phyloP scores from a whole-genome alignment of 2,329 filamentous ascomycete species.

The Paracoccidioides brasiliensis region DNA sequence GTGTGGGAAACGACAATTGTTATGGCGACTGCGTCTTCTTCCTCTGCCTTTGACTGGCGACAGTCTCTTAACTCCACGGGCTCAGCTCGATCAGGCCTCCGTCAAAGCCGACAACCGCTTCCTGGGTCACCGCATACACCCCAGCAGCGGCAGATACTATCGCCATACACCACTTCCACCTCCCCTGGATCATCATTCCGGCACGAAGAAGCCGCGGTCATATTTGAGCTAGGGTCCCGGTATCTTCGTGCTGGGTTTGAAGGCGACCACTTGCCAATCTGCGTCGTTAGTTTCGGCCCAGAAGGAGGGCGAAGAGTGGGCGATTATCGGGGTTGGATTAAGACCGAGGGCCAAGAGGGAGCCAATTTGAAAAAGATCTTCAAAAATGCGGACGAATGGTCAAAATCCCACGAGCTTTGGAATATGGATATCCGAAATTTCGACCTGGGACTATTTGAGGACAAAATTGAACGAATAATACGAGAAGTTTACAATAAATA shows the following conservation, averaged over 20 bases:
- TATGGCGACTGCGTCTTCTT: constrained; percentile 14
- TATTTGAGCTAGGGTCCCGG: constrained; percentile 72
- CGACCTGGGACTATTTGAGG: constrained; percentile 68
- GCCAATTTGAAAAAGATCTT: constrained; percentile 16
- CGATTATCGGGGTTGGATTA: constrained; percentile 62
- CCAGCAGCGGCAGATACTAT: constrained; percentile 37
- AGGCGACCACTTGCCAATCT: constrained; percentile 62
- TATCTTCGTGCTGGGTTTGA: constrained; percentile 74
- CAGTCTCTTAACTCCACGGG: constrained; percentile 12
- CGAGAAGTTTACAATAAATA: constrained; percentile 72
- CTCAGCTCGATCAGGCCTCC: constrained; percentile 6
- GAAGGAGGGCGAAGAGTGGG: constrained; percentile 65
- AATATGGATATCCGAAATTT: constrained; percentile 56
- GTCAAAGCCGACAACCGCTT: constrained; percentile 20
- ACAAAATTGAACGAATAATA: constrained; percentile 73
- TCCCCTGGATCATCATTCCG: constrained; percentile 46
- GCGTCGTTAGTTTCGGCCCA: constrained; percentile 58
- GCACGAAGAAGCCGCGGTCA: constrained; percentile 68
- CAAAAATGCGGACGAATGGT: constrained; percentile 27
- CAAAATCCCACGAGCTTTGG: constrained; percentile 57
- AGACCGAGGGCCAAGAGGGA: constrained; percentile 39
- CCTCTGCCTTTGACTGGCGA: constrained; percentile 17
- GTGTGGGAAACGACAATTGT: background rate
- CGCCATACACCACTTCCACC: constrained; percentile 38
- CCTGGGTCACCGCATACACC: constrained; percentile 47